phyloP scores from a whole-genome alignment of 305 asterid species.

The Andrographis paniculata region DNA sequence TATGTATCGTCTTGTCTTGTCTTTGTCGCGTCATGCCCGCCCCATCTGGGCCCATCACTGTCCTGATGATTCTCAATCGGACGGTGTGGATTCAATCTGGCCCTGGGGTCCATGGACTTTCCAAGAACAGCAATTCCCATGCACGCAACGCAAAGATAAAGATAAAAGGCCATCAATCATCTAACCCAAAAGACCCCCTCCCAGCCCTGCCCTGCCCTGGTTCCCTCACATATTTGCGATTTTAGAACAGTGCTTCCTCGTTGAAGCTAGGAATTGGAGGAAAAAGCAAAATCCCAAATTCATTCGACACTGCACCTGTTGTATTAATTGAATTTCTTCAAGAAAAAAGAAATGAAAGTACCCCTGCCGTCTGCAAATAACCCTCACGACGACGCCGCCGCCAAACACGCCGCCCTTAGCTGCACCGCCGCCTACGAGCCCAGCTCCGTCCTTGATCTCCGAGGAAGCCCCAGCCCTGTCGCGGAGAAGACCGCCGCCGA shows the following conservation, averaged over 20 bases:
- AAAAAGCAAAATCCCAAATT: no score
- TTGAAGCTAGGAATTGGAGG: no score
- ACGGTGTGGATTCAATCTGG: no score
- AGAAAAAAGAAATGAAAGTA: conserved; percentile 85
- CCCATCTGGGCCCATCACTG: no score
- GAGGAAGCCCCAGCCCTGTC: conserved; percentile 65
- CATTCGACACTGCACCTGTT: no score
- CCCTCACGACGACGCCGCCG: conserved; percentile 16
- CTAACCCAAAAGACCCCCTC: conserved; percentile 2
- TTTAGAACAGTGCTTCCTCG: no score
- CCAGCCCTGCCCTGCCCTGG: conserved; percentile 1
- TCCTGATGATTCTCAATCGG: no score
- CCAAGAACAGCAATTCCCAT: neutral
- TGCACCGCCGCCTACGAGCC: conserved; percentile 77
- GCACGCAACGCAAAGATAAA: no score
- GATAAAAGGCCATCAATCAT: conserved; percentile 21
- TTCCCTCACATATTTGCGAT: neutral
- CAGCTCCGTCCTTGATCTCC: conserved; percentile 86
- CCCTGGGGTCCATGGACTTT: no score
- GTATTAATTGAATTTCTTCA: conserved; percentile 9
- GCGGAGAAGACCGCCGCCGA: conserved; percentile 30
- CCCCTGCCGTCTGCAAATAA: conserved; percentile 67
- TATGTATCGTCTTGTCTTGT: no score
- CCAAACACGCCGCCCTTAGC: conserved; percentile 24
- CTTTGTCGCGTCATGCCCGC: no score